Evolutionary conservation across 2,329 filamentous ascomycete genomes (phyloP), one percentile per base, ranked within the genome.

Genomic region (Delphinella strobiligena): DNA sequence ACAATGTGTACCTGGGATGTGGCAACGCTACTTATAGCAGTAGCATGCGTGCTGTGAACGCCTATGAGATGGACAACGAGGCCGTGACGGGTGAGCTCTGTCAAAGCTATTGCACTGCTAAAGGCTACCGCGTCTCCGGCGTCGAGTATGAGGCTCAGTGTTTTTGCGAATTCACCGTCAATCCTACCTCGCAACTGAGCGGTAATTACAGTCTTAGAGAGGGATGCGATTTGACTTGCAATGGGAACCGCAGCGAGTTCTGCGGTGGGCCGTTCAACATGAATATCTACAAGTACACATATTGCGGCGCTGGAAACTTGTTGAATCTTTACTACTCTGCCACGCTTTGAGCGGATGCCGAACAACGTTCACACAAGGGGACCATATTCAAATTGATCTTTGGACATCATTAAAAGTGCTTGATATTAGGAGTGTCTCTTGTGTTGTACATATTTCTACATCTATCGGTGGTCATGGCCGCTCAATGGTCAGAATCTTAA

Each of bases 1-100:
- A 48, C 19, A 58, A 54, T 45, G 43, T 48, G 37, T 56, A 61
- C 43, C 37, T 61, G 4, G 56, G 60, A 31, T 60, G 61, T 49
- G 55, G 48, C 40, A 59, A 60, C 41, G 56, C 59, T 37, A 56
- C 49, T 4, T 45, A 44, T 12, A 31, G 36, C 9, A 40, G 36
- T 4, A 32, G 24, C 5, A n/a, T 40, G 44, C 41, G 15, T 27
- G 22, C n/a, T 27, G 19, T 41, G 12, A 45, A 40, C 29, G 36
- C 31, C 33, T 44, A 3, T 49, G 52, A 27, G 22, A 34, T 32
- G 5, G 35, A 36, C 39, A 41, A 34, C 11, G 49, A 54, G 3
- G 48, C 41, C 5, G 58, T 61, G 56, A 59, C 53, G 4, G 49
- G 56, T 9, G 51, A 54, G 30, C 54, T 43, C 38, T 61, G 59